Base-by-base conservation (phyloP, 2,329 filamentous ascomycete genomes). In the Xylariales sp. region DNA sequence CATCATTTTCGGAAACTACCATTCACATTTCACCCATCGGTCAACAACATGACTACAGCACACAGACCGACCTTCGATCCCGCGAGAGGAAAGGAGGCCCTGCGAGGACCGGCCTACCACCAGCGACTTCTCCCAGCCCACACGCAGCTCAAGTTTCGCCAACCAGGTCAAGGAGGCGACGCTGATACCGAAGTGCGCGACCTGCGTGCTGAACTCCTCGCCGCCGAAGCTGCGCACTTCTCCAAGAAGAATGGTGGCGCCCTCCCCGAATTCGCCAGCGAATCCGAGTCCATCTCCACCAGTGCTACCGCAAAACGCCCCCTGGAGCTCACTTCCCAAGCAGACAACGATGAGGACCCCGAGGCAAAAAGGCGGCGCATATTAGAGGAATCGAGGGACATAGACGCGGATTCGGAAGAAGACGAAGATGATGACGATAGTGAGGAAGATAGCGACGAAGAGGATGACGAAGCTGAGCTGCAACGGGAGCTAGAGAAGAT, bases 1-100 rank as follows among this genome's bases (percentile, higher is more conserved):
- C n/a, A n/a, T n/a, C n/a, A 27, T 27, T 27, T 27, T n/a, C 24
- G 24, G 24, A 27, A 27, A n/a, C n/a, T n/a, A n/a, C n/a, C n/a
- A n/a, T n/a, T n/a, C n/a, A n/a, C n/a, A n/a, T n/a, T n/a, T n/a
- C n/a, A n/a, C n/a, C n/a, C n/a, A 8, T 11, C 2, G 21, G 2
- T 5, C 38, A 10, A 19, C 18, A 40, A 2, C 4, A 84, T 84
- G 80, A 84, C 80, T 50, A 78, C 73, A 66, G 80, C 80, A 31
- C 80, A 84, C 52, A 86, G 93, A 69, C 93, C 93, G 43, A 98
- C 93, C 0, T 98, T 98, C 61, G 93, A 98, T 63, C 93, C 93
- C 51, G 90, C 91, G 31, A 82, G 84, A 61, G 93, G 93, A 62
- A 96, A 96, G 74, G 93, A 98, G 67, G 88, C 90, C 56, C 84